Evolutionary conservation across 2,329 filamentous ascomycete genomes (phyloP), one percentile per base, ranked within the genome.

Genomic region (Bipolaris bicolor): DNA sequence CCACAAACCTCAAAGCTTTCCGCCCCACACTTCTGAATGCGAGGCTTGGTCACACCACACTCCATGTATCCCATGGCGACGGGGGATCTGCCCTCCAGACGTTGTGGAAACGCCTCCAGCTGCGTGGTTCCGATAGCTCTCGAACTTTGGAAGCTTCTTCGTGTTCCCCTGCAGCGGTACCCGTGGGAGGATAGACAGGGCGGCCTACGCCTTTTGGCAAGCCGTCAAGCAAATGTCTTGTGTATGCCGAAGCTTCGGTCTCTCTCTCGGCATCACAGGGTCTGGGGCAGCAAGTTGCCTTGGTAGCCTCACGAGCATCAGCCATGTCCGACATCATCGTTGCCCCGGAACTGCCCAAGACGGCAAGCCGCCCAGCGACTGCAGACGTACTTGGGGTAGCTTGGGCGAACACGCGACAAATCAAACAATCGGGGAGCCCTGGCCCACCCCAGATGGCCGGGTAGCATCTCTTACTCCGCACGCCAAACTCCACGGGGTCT

Each of bases 401-500:
- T 46, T 7, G 36, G 15, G 47, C 48, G 40, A 43, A 20, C 10
- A 16, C 7, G 26, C 48, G 34, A 48, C 49, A 22, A 57, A 48
- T 53, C 49, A 49, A 20, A 36, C 16, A 18, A 29, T n/a, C 3
- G 11, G 34, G n/a, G 13, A 31, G 49, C 45, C 31, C 40, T 52
- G 36, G 29, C 15, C n/a, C 45, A 45, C 55, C 43, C 50, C 51
- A 49, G 53, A 46, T 29, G 39, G 41, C 47, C 50, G 51, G 45
- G 43, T 55, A 52, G 52, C 46, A 53, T 34, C 18, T 34, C 18
- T 55, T 49, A 49, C 47, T 61, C 63, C 61, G 61, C 63, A 64
- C 61, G 57, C 58, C 52, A 56, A 53, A 31, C 63, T 62, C 57
- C 57, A 49, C 49, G 57, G 55, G 63, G 61, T 37, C 44, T 44